Conservation (phyloP, 768 basidiomycete genomes). For the Tylopilus intermedius region DNA sequence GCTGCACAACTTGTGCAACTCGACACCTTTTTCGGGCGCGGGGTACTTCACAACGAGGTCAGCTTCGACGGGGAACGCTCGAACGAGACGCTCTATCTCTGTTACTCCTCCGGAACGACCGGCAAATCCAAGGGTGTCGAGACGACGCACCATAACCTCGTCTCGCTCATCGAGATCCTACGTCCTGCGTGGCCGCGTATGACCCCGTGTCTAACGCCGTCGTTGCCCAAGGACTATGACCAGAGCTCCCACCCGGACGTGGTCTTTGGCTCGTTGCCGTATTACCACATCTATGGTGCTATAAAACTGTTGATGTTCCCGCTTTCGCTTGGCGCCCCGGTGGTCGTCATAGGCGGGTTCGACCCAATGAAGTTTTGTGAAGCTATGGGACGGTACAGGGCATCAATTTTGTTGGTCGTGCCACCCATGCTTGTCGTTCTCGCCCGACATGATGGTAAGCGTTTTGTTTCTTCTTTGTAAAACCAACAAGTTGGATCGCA, state of each 20-base stretch:
- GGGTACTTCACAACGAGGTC: slow-evolving; percentile 49
- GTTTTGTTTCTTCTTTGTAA: background rate
- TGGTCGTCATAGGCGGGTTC: slow-evolving; percentile 62
- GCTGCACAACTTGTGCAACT: slow-evolving; percentile 35
- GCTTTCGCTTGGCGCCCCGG: slow-evolving; percentile 43
- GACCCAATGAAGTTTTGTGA: slow-evolving; percentile 65
- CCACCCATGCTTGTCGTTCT: slow-evolving; percentile 83
- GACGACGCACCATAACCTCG: slow-evolving; percentile 69
- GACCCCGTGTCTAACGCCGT: slow-evolving; percentile 23
- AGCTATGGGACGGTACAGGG: slow-evolving; percentile 59
- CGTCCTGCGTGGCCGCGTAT: slow-evolving; percentile 40
- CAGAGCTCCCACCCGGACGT: slow-evolving; percentile 33
- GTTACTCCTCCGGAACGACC: slow-evolving; percentile 67
- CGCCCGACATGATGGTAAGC: slow-evolving; percentile 60
- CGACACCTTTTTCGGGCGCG: slow-evolving; percentile 47
- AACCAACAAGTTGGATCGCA: background rate
- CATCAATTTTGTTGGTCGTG: slow-evolving; percentile 57
- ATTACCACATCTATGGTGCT: slow-evolving; percentile 51
- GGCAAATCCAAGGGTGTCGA: slow-evolving; percentile 72
- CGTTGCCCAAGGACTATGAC: background rate
- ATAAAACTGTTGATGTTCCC: slow-evolving; percentile 62
- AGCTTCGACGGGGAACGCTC: slow-evolving; percentile 48
- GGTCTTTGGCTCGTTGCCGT: slow-evolving; percentile 62
- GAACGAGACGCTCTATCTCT: slow-evolving; percentile 59
- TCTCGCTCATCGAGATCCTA: slow-evolving; percentile 51